phyloP scores from a whole-genome alignment of 352 stramenopile genomes.

The Phytopythium helicoides region DNA sequence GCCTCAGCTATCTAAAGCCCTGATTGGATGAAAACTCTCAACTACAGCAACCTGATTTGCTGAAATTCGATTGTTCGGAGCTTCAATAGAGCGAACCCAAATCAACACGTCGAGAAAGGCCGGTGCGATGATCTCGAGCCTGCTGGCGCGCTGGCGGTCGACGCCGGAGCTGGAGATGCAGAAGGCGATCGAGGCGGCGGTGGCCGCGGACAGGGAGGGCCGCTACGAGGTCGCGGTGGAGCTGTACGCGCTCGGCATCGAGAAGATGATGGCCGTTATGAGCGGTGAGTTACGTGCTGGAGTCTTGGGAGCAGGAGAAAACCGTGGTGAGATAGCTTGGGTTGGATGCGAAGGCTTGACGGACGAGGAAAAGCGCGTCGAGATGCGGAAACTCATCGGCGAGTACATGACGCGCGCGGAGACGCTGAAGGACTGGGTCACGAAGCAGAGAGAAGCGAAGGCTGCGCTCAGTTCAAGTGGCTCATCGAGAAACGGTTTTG shows the following conservation, averaged over 20 bases:
- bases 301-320: too few relatives aligned
- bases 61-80: constrained; percentile 11
- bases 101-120: neutral
- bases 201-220: constrained; percentile 46
- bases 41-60: constrained; percentile 9
- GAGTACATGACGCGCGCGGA: constrained; percentile 82
- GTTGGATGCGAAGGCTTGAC: constrained; percentile 25
- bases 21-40: constrained; percentile 5
- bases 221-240: constrained; percentile 54
- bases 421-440: constrained; percentile 49
- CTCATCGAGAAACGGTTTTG: too few relatives aligned
- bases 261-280: constrained; percentile 55
- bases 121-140: constrained; percentile 5
- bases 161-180: constrained; percentile 41
- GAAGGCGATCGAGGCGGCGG: constrained; percentile 46
- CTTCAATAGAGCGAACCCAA: constrained; percentile 11
- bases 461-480: neutral
- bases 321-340: neutral
- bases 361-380: constrained; percentile 28
- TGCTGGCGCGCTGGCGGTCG: constrained; percentile 34
- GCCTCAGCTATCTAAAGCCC: neutral
- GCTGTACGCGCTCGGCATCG: constrained; percentile 70
- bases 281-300: constrained; percentile 1
- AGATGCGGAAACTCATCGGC: constrained; percentile 53
- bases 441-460: neutral